Evolutionary conservation across 805 yeast species (phyloP).

Genomic region (Candida palmyrensis): DNA sequence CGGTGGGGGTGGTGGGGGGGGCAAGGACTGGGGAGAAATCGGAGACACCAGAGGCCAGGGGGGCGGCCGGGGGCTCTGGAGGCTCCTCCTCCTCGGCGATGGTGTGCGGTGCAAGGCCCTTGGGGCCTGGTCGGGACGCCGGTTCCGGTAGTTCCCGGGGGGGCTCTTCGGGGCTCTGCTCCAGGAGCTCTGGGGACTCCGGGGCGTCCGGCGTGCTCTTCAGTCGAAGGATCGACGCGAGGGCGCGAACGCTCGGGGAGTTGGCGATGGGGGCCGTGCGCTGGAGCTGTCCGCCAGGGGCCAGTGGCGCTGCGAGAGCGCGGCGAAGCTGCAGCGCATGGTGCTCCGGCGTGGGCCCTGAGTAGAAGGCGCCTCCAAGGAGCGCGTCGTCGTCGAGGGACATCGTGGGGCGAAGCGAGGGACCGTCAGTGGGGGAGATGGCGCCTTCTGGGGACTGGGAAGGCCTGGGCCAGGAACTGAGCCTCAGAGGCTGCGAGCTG

Average conservation of each 20-base stretch:
- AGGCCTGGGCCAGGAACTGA: no score
- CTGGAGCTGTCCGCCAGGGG: no score
- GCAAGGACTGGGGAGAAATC: no score
- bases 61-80: constrained; percentile 3
- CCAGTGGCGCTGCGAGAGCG: constrained; percentile 1
- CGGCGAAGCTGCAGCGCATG: constrained; percentile 2
- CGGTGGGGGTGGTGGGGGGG: no score
- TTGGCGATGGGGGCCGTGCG: constrained; percentile 23
- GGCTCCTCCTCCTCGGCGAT: constrained; percentile 12
- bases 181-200: no score
- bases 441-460: no score
- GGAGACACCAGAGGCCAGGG: no score
- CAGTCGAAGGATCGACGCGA: constrained; percentile 28
- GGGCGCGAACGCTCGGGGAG: constrained; percentile 38
- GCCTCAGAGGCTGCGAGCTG: no score
- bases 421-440: background rate
- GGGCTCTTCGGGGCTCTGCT: no score
- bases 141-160: no score
- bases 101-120: no score
- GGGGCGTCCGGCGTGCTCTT: constrained; percentile 5
- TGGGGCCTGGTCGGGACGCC: no score
- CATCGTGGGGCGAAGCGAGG: constrained; percentile 1
- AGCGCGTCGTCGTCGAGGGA: constrained; percentile 5
- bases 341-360: background rate
- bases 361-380: constrained; percentile 7